Evolutionary conservation across 108 stramenopile genomes (phyloP).

Genomic region (Cyclotella sp.): DNA sequence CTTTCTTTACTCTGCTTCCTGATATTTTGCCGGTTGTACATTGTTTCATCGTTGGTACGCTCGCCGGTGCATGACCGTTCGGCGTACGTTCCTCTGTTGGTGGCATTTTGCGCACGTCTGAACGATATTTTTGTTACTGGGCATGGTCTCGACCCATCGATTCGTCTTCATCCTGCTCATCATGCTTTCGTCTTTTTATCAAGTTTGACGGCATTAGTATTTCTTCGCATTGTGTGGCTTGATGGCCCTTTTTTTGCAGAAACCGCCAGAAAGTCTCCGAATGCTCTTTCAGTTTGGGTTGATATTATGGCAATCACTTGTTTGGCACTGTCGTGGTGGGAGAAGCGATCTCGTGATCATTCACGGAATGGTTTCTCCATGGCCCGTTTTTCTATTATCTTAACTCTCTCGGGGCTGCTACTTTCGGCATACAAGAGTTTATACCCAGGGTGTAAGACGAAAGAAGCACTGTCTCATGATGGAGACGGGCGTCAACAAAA

Average conservation of each 20-base stretch:
- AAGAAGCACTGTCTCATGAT: background rate
- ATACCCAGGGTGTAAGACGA: slow-evolving; percentile 4
- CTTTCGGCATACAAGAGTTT: slow-evolving; percentile 12
- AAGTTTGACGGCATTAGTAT: slow-evolving; percentile 50
- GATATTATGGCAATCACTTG: slow-evolving; percentile 55
- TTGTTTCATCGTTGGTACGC: background rate
- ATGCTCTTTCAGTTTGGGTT: slow-evolving; percentile 25
- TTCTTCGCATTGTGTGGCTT: slow-evolving; percentile 49
- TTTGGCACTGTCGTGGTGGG: slow-evolving; percentile 71
- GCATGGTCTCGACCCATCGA: slow-evolving; percentile 85
- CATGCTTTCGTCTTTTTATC: slow-evolving; percentile 62
- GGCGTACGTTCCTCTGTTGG: slow-evolving; percentile 43
- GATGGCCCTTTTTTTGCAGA: too few species aligned
- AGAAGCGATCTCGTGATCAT: slow-evolving; percentile 66
- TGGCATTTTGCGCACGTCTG: slow-evolving; percentile 60
- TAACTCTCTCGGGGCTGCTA: slow-evolving; percentile 45
- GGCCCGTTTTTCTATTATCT: slow-evolving; percentile 52
- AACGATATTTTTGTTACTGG: slow-evolving; percentile 68
- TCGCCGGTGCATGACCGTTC: background rate
- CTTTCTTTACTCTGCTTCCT: slow-evolving; percentile 63
- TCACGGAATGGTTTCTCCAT: slow-evolving; percentile 63
- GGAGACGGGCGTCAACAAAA: background rate
- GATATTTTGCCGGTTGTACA: slow-evolving; percentile 41
- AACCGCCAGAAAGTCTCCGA: background rate
- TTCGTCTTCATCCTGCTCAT: slow-evolving; percentile 74